These are phyloP conservation scores for Epichloe sibirici DNA, from an alignment of 2,329 filamentous ascomycete genomes.

Conservation along the genomic window DNA sequence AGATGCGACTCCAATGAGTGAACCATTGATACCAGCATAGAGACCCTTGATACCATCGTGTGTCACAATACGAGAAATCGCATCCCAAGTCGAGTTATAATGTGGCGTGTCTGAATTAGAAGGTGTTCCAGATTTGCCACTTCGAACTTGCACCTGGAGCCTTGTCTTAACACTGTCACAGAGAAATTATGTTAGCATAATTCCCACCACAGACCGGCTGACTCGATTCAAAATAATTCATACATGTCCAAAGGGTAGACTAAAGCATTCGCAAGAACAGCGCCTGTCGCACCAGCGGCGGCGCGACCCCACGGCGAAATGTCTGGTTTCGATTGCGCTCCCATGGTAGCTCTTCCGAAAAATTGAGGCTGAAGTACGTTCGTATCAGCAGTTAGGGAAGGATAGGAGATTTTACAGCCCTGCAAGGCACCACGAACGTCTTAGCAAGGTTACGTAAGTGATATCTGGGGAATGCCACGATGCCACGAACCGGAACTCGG, in stretches of 20 bases:
- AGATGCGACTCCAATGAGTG: constrained; percentile 82
- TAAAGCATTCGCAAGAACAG: constrained; percentile 85
- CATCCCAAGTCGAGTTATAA: constrained; percentile 81
- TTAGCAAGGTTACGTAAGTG: not conserved
- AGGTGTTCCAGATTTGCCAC: constrained; percentile 25
- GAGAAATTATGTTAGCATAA: not conserved
- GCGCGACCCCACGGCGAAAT: constrained; percentile 90
- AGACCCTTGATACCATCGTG: constrained; percentile 72
- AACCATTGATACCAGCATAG: constrained; percentile 79
- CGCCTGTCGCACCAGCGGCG: constrained; percentile 82
- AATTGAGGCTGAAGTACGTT: not conserved
- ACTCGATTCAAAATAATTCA: constrained; percentile 22
- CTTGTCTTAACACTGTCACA: constrained; percentile 75
- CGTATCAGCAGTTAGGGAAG: too few relatives aligned
- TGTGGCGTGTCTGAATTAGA: constrained; percentile 44
- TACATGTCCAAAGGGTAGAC: constrained; percentile 97
- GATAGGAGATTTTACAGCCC: not conserved
- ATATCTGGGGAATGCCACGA: not conserved
- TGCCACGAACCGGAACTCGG: not conserved
- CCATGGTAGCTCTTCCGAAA: constrained; percentile 26
- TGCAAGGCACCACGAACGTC: not conserved
- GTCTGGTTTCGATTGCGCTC: constrained; percentile 49
- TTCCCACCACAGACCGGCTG: not conserved
- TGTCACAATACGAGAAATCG: constrained; percentile 69
- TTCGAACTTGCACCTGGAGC: constrained; percentile 85